phyloP scores from a whole-genome alignment of 768 basidiomycete genomes.

The Mycena rosella region DNA sequence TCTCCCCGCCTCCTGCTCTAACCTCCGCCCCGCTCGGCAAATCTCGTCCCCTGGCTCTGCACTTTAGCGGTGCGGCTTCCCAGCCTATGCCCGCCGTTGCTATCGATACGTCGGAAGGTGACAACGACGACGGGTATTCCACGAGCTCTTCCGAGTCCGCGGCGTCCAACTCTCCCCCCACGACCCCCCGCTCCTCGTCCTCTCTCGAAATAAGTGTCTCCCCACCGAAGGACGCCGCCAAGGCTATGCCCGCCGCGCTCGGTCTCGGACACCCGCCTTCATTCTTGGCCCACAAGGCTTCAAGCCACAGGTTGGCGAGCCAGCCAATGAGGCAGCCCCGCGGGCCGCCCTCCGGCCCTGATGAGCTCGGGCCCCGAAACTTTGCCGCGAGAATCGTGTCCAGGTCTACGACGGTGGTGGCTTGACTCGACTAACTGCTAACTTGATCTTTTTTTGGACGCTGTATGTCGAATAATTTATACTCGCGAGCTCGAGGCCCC shows the following conservation, averaged over 20 bases:
- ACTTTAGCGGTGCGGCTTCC: constrained; percentile 65
- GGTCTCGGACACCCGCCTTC: constrained; percentile 76
- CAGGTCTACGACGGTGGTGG: background rate
- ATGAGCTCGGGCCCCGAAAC: constrained; percentile 91
- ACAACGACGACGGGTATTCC: constrained; percentile 73
- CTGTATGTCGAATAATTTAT: constrained; percentile 34
- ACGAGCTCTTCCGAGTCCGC: constrained; percentile 69
- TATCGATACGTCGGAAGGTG: constrained; percentile 66
- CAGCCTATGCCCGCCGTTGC: constrained; percentile 67
- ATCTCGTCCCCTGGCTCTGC: constrained; percentile 76
- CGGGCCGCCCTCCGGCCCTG: constrained; percentile 88
- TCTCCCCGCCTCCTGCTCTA: constrained; percentile 58
- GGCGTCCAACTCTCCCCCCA: constrained; percentile 72
- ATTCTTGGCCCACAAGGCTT: constrained; percentile 50
- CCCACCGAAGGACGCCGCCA: constrained; percentile 83
- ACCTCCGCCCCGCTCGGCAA: constrained; percentile 47
- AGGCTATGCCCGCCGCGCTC: constrained; percentile 88
- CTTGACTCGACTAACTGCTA: constrained; percentile 21
- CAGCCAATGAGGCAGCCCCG: constrained; percentile 87
- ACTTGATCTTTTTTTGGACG: constrained; percentile 10
- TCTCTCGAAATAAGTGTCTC: constrained; percentile 74
- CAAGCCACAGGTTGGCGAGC: constrained; percentile 72
- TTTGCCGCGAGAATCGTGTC: constrained; percentile 79
- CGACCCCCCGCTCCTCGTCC: constrained; percentile 80
- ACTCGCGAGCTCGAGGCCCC: constrained; percentile 36